Percentiles rank a stretch among this genome's conserved stretches.
phyloP scores from a whole-genome alignment of 306 rosid species.

The Dryas alaskensis region DNA sequence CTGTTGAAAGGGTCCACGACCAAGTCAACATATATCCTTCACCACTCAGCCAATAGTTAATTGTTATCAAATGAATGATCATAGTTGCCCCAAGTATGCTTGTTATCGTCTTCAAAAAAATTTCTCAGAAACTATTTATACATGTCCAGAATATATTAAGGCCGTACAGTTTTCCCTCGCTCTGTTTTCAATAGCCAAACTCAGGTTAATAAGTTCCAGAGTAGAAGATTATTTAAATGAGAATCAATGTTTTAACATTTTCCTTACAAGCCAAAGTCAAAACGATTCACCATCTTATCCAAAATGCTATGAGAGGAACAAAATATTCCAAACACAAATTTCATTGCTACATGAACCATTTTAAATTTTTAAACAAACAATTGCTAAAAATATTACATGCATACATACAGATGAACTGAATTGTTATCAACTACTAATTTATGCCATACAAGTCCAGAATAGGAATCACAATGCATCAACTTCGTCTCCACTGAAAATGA shows the following conservation, averaged over 20 bases:
- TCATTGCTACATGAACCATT: not conserved
- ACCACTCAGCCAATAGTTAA: no score
- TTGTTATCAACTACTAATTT: not conserved
- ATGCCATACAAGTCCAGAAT: conserved; percentile 2
- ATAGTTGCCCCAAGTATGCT: no score
- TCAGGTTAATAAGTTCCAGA: not conserved
- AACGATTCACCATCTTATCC: not conserved
- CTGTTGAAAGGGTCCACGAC: no score
- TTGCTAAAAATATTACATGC: not conserved
- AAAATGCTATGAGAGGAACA: not conserved
- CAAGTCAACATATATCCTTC: no score
- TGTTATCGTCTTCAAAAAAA: no score
- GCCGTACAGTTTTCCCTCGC: not conserved
- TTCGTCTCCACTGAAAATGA: conserved; percentile 2
- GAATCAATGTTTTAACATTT: not conserved
- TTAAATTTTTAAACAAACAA: not conserved
- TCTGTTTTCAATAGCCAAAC: not conserved
- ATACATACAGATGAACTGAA: not conserved
- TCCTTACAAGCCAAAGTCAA: not conserved
- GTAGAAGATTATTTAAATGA: not conserved
- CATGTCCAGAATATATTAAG: not conserved
- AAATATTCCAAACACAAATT: not conserved
- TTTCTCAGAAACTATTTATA: no score
- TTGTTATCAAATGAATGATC: no score
- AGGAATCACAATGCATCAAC: conserved; percentile 7